Evolutionary conservation across 108 stramenopile genomes (phyloP).

Genomic region (Ochromonas danica): DNA sequence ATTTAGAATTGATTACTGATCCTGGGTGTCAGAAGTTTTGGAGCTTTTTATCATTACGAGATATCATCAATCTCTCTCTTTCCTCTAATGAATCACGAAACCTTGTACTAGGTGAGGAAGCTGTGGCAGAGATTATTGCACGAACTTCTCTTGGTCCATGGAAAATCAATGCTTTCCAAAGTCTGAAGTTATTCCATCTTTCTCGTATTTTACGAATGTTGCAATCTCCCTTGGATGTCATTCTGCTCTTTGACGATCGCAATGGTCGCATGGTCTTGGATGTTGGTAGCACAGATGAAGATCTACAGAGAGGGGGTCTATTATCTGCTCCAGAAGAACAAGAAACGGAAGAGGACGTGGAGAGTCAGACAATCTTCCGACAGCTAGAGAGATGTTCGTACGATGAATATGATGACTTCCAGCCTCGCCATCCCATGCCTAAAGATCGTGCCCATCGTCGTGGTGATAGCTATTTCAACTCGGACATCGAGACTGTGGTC

Average conservation of each 20-base stretch:
- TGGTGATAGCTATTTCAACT: constrained; percentile 31
- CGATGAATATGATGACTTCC: constrained; percentile 34
- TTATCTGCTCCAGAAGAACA: background rate
- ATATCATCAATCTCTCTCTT: background rate
- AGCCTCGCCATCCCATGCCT: constrained; percentile 29
- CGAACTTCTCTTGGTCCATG: no score
- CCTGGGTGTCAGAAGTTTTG: no score
- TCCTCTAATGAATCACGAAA: background rate
- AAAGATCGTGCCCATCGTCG: background rate
- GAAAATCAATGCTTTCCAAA: no score
- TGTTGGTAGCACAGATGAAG: background rate
- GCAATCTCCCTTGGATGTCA: no score
- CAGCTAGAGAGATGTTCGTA: constrained; percentile 10
- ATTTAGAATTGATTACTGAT: no score
- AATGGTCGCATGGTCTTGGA: constrained; percentile 9
- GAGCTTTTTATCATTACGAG: background rate
- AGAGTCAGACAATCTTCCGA: background rate
- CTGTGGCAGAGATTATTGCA: no score
- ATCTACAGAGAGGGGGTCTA: no score
- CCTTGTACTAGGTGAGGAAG: no score
- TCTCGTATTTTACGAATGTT: no score
- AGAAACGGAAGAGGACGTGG: background rate
- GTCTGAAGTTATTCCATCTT: no score
- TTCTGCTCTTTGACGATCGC: background rate
- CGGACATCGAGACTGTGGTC: constrained; percentile 3